Conservation (phyloP, 2,329 filamentous ascomycete genomes). For the Colletotrichum sp. region DNA sequence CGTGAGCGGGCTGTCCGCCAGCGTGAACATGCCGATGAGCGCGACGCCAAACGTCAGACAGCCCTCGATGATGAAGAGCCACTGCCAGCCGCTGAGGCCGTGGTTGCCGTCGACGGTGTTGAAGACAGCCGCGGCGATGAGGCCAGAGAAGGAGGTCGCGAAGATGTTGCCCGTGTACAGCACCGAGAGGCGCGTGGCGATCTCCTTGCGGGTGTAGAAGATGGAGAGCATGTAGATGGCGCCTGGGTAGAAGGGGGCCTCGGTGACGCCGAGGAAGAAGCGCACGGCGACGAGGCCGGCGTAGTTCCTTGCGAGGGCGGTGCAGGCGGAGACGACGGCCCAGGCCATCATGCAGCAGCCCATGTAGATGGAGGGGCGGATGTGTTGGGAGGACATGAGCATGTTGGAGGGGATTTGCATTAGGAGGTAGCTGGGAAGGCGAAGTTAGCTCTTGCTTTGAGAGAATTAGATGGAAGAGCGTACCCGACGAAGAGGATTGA, state of each 20-base stretch:
- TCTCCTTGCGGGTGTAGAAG: constrained; percentile 59
- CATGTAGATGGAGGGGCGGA: constrained; percentile 34
- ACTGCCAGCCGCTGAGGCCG: constrained; percentile 34
- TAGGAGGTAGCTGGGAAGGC: constrained; percentile 41
- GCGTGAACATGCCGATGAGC: constrained; percentile 34
- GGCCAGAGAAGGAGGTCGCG: constrained; percentile 43
- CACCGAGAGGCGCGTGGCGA: constrained; percentile 47
- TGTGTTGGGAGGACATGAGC: constrained; percentile 43
- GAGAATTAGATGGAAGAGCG: not conserved
- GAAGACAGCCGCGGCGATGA: constrained; percentile 49
- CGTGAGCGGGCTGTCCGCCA: constrained; percentile 41
- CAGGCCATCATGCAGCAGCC: constrained; percentile 40
- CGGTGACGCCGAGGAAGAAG: constrained; percentile 46
- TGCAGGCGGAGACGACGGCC: constrained; percentile 46
- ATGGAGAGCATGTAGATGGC: constrained; percentile 49
- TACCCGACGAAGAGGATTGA: constrained; percentile 57
- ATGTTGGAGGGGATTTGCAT: constrained; percentile 53
- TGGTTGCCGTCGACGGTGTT: constrained; percentile 30
- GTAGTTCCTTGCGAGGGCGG: constrained; percentile 45
- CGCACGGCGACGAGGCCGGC: constrained; percentile 45
- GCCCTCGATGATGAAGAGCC: constrained; percentile 38
- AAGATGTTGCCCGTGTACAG: constrained; percentile 47
- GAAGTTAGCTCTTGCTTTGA: not conserved
- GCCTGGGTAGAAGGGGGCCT: constrained; percentile 43
- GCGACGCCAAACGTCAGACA: constrained; percentile 32